Percentiles rank a stretch among this genome's conserved stretches.
These are phyloP conservation scores for Kodamaea fungicola DNA, from an alignment of 1,139 yeast species.

Conservation along the genomic window DNA sequence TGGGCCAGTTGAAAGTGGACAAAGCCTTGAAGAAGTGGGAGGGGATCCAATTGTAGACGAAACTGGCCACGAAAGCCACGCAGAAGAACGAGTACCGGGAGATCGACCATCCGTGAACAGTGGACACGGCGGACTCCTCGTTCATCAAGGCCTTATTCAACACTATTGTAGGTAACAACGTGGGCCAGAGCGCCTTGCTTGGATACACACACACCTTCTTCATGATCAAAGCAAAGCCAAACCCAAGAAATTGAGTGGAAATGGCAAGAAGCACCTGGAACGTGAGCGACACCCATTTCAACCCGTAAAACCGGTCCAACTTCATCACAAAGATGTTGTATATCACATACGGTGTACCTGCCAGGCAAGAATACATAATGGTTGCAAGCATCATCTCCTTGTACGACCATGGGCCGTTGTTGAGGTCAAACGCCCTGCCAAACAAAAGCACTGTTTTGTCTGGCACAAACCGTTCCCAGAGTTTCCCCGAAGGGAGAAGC, in stretches of 20 bases:
- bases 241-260: slow-evolving; percentile 45
- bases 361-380: slow-evolving; percentile 44
- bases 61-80: slow-evolving; percentile 29
- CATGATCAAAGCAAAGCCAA: slow-evolving; percentile 47
- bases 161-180: slow-evolving; percentile 44
- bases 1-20: slow-evolving; percentile 47
- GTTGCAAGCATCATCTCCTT: slow-evolving; percentile 35
- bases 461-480: slow-evolving; percentile 38
- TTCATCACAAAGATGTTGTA: slow-evolving; percentile 47
- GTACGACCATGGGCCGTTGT: slow-evolving; percentile 40
- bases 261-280: slow-evolving; percentile 37
- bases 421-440: slow-evolving; percentile 26
- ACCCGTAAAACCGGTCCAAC: slow-evolving; percentile 39
- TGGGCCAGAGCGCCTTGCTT: slow-evolving; percentile 45
- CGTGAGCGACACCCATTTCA: slow-evolving; percentile 41
- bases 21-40: slow-evolving; percentile 39
- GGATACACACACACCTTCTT: slow-evolving; percentile 44
- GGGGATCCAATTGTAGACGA: slow-evolving; percentile 44
- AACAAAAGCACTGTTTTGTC: slow-evolving; percentile 20
- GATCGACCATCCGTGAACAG: slow-evolving; percentile 39
- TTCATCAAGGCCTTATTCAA: slow-evolving; percentile 40
- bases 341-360: slow-evolving; percentile 43
- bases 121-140: slow-evolving; percentile 17
- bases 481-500: slow-evolving; percentile 38
- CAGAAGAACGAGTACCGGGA: slow-evolving; percentile 40